A percentile compares a stretch with the other conserved stretches of the same genome.
Conservation (phyloP, 2,329 filamentous ascomycete species). For the Chaetoscypha palmicola region DNA sequence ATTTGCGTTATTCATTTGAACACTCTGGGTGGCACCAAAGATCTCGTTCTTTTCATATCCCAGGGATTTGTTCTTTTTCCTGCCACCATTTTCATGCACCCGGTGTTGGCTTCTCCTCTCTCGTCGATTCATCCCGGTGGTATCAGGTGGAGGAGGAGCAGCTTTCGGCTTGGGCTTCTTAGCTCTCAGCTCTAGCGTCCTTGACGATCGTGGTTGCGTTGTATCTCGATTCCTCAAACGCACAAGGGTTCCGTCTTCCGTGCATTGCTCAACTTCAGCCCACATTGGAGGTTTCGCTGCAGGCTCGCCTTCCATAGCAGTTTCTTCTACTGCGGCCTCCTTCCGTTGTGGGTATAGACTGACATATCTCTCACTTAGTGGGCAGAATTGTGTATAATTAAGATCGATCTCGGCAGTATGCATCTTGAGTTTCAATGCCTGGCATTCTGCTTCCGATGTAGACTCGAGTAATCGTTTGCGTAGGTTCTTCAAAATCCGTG, state of each 20-base stretch:
- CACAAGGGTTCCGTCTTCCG: slow-evolving; percentile 43
- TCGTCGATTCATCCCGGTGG: slow-evolving; percentile 27
- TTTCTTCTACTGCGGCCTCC: slow-evolving; percentile 30
- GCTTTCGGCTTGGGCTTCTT: slow-evolving; percentile 17
- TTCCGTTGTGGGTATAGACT: slow-evolving; percentile 47
- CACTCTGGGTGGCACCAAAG: slow-evolving; percentile 23
- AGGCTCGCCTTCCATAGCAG: slow-evolving; percentile 23
- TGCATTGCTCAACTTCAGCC: slow-evolving; percentile 57
- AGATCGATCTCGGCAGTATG: slow-evolving; percentile 66
- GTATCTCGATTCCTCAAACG: slow-evolving; percentile 24
- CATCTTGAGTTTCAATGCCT: slow-evolving; percentile 48
- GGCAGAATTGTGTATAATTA: slow-evolving; percentile 68
- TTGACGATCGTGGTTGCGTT: slow-evolving; percentile 10
- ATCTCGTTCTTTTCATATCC: slow-evolving; percentile 26
- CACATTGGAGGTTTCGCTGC: slow-evolving; percentile 51
- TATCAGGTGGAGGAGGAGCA: slow-evolving; percentile 17
- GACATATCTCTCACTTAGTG: slow-evolving; percentile 64
- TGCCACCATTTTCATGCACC: slow-evolving; percentile 12
- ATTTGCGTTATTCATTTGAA: slow-evolving; percentile 15
- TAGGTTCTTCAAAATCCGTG: slow-evolving; percentile 58
- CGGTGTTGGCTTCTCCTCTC: slow-evolving; percentile 25
- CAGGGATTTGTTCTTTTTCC: slow-evolving; percentile 24
- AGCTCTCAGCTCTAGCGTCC: slow-evolving; percentile 14
- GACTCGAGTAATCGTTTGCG: slow-evolving; percentile 48
- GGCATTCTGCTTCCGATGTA: slow-evolving; percentile 44